Base-by-base conservation (phyloP, 2,329 filamentous ascomycete species). In the Aschersonia sp. region DNA sequence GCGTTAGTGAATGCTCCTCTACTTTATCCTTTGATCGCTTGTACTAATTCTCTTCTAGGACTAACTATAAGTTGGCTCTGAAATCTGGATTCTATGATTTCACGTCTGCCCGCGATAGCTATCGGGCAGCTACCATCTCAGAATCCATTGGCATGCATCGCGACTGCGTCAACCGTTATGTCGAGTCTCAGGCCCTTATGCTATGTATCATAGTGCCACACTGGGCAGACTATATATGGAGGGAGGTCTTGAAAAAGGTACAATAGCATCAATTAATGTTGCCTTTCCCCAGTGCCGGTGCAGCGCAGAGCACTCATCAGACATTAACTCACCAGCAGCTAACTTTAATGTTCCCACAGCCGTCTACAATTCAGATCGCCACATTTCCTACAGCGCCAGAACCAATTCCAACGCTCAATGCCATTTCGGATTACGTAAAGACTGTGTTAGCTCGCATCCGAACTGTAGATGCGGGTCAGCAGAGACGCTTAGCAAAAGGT, bases 171-270 rank as follows among this genome's bases (percentile, higher is more conserved):
- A 68, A 77, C 56, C 78, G 82, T 55, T 98, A 92, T 66, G 80
- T 95, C 54, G 84, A 94, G 67, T 74, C 94, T 22, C 90, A 95
- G 65, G 81, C 85, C 43, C 74, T 94, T 45, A 73, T 95, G 59
- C 70, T 97, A 55, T 76, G 83, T 3, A 84, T 88, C 46, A 81
- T 97, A 52, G 83, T 89, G 3, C 90, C 92, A 49, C 92, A 98
- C 67, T 97, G 88, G 83, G 74, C 87, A 44, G 92, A 98, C 62
- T 84, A 94, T 66, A 80, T 98, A 61, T 97, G 88, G 87, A 78
- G 84, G 48, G 90, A 97, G 66, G 79, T 97, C 2, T 78, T 98
- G 51, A 22, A 22, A 22, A 22, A 79, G 84, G 62, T 88, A 86
- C 70, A 64, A 76, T 37, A 68, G 73, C 48, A 84, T 83, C 6